Conservation (phyloP, 768 basidiomycete genomes). For the Tricholoma hemisulphureum region DNA sequence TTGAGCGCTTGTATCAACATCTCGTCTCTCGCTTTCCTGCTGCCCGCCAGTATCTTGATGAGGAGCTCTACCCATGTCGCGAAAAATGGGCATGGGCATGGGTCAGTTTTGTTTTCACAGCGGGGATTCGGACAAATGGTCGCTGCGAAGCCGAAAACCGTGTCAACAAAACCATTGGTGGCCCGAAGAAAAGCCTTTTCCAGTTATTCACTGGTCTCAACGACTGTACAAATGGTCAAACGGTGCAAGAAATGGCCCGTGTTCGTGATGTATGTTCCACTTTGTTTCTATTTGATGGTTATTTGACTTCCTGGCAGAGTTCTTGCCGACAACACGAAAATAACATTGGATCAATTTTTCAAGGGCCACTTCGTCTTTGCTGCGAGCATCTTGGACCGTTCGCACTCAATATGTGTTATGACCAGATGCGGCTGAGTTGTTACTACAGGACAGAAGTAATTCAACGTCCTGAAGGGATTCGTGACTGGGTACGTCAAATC, state of each 20-base stretch:
- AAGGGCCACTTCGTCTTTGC: slow-evolving; percentile 17
- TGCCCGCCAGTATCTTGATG: slow-evolving; percentile 24
- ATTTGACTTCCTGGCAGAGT: slow-evolving; percentile 11
- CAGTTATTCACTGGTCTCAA: slow-evolving; percentile 22
- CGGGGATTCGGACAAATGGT: slow-evolving; percentile 34
- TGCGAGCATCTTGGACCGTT: slow-evolving; percentile 26
- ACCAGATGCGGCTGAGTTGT: slow-evolving; percentile 30
- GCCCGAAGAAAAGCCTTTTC: slow-evolving; percentile 20
- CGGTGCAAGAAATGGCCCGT: slow-evolving; percentile 11
- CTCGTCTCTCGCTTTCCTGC: slow-evolving; percentile 15
- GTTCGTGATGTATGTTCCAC: no score
- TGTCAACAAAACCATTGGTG: slow-evolving; percentile 20
- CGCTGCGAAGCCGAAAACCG: slow-evolving; percentile 27
- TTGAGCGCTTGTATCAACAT: slow-evolving; percentile 20
- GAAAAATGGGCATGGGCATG: slow-evolving; percentile 37
- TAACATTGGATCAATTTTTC: slow-evolving; percentile 25
- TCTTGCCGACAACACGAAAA: slow-evolving; percentile 22
- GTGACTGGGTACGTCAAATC: slow-evolving; percentile 18
- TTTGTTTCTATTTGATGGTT: no score
- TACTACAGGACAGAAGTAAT: slow-evolving; percentile 25
- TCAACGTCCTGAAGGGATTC: slow-evolving; percentile 19
- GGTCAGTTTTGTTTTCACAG: slow-evolving; percentile 27
- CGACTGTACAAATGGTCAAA: slow-evolving; percentile 17
- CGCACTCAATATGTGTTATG: slow-evolving; percentile 25
- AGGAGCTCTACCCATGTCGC: slow-evolving; percentile 27